Percentiles rank a stretch among this genome's conserved stretches.
Evolutionary conservation across 2,329 filamentous ascomycete genomes (phyloP).

Genomic region (Westerdykella aurantiaca): DNA sequence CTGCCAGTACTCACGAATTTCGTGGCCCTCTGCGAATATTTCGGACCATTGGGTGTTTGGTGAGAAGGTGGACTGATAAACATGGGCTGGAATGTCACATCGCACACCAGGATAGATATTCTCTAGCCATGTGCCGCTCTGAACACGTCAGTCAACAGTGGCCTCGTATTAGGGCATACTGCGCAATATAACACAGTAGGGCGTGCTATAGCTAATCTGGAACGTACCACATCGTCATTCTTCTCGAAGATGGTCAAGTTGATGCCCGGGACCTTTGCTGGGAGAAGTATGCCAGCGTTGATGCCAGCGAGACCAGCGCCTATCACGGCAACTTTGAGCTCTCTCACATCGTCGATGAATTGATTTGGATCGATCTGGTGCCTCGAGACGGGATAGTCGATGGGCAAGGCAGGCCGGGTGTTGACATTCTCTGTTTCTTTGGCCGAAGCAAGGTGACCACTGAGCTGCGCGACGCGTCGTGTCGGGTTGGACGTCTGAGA

Average conservation of each 20-base stretch:
- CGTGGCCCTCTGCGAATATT: too few relatives aligned
- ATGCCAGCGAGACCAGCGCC: slow-evolving; percentile 61
- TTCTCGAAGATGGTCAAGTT: slow-evolving; percentile 49
- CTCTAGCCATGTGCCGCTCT: too few relatives aligned
- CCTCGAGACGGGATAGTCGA: slow-evolving; percentile 23
- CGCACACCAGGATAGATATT: too few relatives aligned
- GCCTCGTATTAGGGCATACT: background rate
- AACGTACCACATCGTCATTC: slow-evolving; percentile 39
- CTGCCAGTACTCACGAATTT: slow-evolving; percentile 34
- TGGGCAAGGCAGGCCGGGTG: slow-evolving; percentile 8
- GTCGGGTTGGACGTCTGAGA: background rate
- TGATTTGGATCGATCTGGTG: slow-evolving; percentile 22
- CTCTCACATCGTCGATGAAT: slow-evolving; percentile 27
- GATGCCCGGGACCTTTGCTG: slow-evolving; percentile 62
- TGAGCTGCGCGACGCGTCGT: slow-evolving; percentile 22
- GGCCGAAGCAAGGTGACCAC: slow-evolving; percentile 19
- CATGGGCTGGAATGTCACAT: too few relatives aligned
- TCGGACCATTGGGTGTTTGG: too few relatives aligned
- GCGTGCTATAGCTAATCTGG: background rate
- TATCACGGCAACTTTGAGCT: slow-evolving; percentile 52
- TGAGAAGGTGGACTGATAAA: too few relatives aligned
- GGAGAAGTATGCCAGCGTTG: slow-evolving; percentile 59
- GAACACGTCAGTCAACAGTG: slow-evolving; percentile 31
- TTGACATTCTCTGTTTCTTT: slow-evolving; percentile 13
- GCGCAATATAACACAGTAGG: slow-evolving; percentile 52